A percentile compares a stretch with the other conserved stretches of the same genome.
These are phyloP conservation scores for Acrodontium crateriforme DNA, from an alignment of 2,329 filamentous ascomycete genomes.

Conservation along the genomic window DNA sequence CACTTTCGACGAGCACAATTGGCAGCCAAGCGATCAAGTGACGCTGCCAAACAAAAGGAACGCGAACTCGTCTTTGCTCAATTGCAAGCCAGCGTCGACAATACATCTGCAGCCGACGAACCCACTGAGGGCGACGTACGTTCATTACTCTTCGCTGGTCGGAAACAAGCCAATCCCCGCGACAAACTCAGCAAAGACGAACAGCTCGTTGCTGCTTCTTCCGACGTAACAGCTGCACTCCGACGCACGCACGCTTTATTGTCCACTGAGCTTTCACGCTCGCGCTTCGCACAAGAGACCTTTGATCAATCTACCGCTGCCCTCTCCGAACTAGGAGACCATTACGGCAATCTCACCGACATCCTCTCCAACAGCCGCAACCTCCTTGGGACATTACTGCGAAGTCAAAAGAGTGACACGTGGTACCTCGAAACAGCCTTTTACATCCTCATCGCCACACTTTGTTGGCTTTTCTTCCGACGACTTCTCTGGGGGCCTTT, in stretches of 20 bases:
- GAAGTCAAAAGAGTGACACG: constrained; percentile 88
- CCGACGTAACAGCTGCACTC: constrained; percentile 72
- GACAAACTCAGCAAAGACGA: constrained; percentile 55
- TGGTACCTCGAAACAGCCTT: constrained; percentile 93
- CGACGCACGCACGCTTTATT: constrained; percentile 78
- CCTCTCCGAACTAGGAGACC: constrained; percentile 65
- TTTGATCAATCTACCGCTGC: constrained; percentile 72
- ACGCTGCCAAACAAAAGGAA: constrained; percentile 61
- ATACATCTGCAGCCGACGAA: constrained; percentile 17
- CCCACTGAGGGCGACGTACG: too few relatives aligned
- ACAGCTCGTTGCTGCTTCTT: constrained; percentile 58
- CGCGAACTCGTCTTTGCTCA: constrained; percentile 57
- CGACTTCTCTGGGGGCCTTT: constrained; percentile 78
- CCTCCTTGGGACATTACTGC: constrained; percentile 64
- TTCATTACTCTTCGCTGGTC: constrained; percentile 25
- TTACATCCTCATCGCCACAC: constrained; percentile 64
- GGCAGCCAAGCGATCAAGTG: constrained; percentile 59
- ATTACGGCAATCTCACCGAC: constrained; percentile 65
- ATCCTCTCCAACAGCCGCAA: constrained; percentile 62
- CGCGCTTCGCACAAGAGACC: constrained; percentile 80
- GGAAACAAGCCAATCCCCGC: constrained; percentile 16
- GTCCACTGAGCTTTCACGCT: constrained; percentile 68
- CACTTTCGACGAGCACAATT: constrained; percentile 74
- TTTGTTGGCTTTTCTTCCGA: constrained; percentile 75
- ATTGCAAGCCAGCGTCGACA: constrained; percentile 5